Evolutionary conservation across 805 yeast species (phyloP).

Genomic region (Yarrowia sp.): DNA sequence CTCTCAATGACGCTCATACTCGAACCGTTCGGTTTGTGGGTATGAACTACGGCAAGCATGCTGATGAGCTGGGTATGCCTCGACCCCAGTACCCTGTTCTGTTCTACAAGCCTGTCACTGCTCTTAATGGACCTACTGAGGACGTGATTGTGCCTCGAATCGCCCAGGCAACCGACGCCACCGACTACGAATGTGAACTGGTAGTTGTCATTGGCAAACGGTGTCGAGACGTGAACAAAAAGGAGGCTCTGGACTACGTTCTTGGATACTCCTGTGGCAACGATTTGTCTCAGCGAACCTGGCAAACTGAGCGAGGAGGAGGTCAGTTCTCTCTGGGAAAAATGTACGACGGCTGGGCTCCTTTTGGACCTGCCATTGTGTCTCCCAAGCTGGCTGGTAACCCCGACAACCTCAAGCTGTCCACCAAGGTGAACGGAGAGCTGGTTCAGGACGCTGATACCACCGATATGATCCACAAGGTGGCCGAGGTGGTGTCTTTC

Average conservation of each 20-base stretch:
- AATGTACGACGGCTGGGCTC: slow-evolving; percentile 56
- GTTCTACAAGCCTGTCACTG: slow-evolving; percentile 50
- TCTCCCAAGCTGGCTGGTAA: slow-evolving; percentile 37
- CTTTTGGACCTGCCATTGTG: slow-evolving; percentile 54
- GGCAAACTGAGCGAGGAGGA: slow-evolving; percentile 54
- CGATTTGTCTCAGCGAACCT: slow-evolving; percentile 55
- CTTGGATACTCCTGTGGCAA: slow-evolving; percentile 54
- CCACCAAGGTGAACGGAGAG: slow-evolving; percentile 48
- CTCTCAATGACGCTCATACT: slow-evolving; percentile 41
- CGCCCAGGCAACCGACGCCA: slow-evolving; percentile 38
- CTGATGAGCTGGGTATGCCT: slow-evolving; percentile 42
- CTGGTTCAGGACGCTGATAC: slow-evolving; percentile 47
- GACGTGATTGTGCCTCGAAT: slow-evolving; percentile 40
- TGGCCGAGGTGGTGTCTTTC: slow-evolving; percentile 45
- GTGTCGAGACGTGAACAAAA: slow-evolving; percentile 45
- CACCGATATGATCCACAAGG: slow-evolving; percentile 48
- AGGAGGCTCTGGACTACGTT: slow-evolving; percentile 47
- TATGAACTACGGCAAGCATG: slow-evolving; percentile 48
- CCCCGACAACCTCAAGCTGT: slow-evolving; percentile 41
- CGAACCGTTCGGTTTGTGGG: slow-evolving; percentile 49
- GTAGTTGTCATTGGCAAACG: slow-evolving; percentile 52
- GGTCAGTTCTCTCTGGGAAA: slow-evolving; percentile 53
- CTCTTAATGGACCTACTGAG: slow-evolving; percentile 45
- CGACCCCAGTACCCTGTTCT: slow-evolving; percentile 50
- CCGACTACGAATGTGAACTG: slow-evolving; percentile 55